Evolutionary conservation across 805 yeast species (phyloP), one percentile per base, ranked within the genome.

Genomic region (Metschnikowia peoriensis): DNA sequence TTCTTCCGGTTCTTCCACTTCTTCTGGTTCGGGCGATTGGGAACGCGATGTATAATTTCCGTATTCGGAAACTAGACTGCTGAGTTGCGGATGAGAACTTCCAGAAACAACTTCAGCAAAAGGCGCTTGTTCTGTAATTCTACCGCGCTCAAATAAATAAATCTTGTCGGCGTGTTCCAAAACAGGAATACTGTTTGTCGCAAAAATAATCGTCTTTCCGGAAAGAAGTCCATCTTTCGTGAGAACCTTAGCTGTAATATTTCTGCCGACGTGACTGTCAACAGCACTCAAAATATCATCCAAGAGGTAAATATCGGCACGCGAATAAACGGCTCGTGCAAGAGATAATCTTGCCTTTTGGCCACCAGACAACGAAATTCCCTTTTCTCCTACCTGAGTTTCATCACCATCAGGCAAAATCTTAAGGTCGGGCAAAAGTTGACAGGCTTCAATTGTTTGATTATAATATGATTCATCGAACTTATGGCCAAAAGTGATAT

Each of bases 301-400:
- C 16, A 73, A 59, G n/a, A 73, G 55, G 53, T 70, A 71, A 28
- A 72, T 61, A 38, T 71, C 77, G 6, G 77, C 73, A 44, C 73
- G 66, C 4, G 76, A 59, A 52, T 73, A 73, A 6, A 73, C 76
- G 7, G 77, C 77, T 55, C 78, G 62, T 2, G 78, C 78, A 43
- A 73, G 61, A 7, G 76, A 66, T 37, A 73, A 61, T 35, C 78
- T 63, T 3, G 78, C 78, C 54, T 73, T 73, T 55, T 73, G 77
- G 29, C 78, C 78, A 5, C 78, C 78, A 48, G 74, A 68, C 28
- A 73, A 59, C 2, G 78, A 70, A 39, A 73, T 71, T 37, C 77
- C 78, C 56, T 73, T 73, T 51, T 73, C 77, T 6, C 78, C 78
- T n/a, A 73, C 77, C 46, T 68, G 63, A n/a, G 77, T 73, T 44